Base-by-base conservation (phyloP, 164 flowering plant genomes). In the Vitis riparia region DNA sequence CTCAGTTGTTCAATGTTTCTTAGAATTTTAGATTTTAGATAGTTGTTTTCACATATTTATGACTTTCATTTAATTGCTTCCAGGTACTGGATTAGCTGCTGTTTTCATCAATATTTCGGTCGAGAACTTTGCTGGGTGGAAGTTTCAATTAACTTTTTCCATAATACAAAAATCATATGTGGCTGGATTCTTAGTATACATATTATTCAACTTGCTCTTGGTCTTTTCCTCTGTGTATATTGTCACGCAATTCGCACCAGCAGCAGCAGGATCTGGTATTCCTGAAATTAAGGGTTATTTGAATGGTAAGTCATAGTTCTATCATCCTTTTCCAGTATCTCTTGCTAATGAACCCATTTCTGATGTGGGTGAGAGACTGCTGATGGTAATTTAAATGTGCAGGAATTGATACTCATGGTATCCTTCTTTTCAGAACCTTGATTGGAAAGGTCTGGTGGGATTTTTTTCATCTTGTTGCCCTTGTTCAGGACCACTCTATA, bases 201-300 rank as follows among this genome's bases (percentile, higher is more conserved):
- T 84, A 63, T 55, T 89, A 63, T 77, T 91, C 85, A 95, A 93
- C 79, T 70, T 95, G 79, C 90, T 71, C 32, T 68, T 95, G 78
- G 99, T 93, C 52, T 85, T 83, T 68, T 90, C 98, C 49, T 95
- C 99, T 75, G 98, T 86, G 67, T 90, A 79, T 82, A 91, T 95
- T 9, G 59, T 93, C 76, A 95, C 99, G 53, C 81, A 84, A 23
- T 93, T 93, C 78, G 97, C 97, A 65, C 98, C 99, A 62, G 99
- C 96, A 10, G 97, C 98, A 9, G 94, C 97, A 56, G 98, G 99
- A 52, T 95, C 98, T 67, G 98, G 99, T 66, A 95, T 95, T 78
- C 99, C 99, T 77, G 98, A 95, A 83, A 91, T 95, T 61, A 93
- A 95, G 86, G 99, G 99, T 65, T 95, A 93, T 86, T 79, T 95